Evolutionary conservation across 1,139 yeast genomes (phyloP).

Genomic region (Ogataea hybrid): DNA sequence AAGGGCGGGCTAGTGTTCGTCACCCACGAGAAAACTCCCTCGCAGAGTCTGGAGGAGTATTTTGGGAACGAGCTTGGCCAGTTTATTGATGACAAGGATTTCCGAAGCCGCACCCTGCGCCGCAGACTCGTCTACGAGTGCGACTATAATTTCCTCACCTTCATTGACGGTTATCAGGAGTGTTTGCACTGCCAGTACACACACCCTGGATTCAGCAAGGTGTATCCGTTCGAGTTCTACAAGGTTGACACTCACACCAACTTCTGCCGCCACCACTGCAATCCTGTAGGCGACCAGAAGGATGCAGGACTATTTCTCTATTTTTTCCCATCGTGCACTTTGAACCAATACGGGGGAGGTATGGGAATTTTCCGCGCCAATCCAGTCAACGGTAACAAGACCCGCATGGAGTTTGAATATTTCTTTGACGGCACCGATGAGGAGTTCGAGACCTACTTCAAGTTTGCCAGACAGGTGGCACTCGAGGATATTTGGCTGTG

Average conservation of each 20-base stretch:
- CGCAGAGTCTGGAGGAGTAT: conserved; percentile 18
- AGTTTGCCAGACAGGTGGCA: conserved; percentile 30
- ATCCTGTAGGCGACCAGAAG: conserved; percentile 9
- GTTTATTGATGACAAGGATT: conserved; percentile 20
- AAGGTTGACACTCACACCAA: conserved; percentile 26
- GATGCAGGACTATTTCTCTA: conserved; percentile 25
- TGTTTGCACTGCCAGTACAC: conserved; percentile 28
- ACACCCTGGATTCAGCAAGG: conserved; percentile 26
- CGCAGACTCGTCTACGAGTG: conserved; percentile 26
- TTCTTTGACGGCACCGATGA: conserved; percentile 26
- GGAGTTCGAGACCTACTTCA: conserved; percentile 25
- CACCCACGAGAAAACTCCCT: conserved; percentile 23
- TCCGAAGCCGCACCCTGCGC: conserved; percentile 18
- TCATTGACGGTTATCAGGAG: conserved; percentile 30
- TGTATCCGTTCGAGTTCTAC: conserved; percentile 27
- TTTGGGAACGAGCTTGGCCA: conserved; percentile 22
- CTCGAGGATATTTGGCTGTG: conserved; percentile 28
- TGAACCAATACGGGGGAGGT: conserved; percentile 29
- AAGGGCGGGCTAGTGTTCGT: conserved; percentile 25
- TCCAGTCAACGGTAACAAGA: conserved; percentile 25
- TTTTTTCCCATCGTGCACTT: conserved; percentile 26
- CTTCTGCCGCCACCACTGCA: conserved; percentile 27
- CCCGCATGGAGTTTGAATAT: conserved; percentile 30
- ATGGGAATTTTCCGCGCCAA: conserved; percentile 28
- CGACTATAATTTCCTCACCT: conserved; percentile 26